Conservation (phyloP, 2,329 filamentous ascomycete genomes). For the Emydomyces testavorans region DNA sequence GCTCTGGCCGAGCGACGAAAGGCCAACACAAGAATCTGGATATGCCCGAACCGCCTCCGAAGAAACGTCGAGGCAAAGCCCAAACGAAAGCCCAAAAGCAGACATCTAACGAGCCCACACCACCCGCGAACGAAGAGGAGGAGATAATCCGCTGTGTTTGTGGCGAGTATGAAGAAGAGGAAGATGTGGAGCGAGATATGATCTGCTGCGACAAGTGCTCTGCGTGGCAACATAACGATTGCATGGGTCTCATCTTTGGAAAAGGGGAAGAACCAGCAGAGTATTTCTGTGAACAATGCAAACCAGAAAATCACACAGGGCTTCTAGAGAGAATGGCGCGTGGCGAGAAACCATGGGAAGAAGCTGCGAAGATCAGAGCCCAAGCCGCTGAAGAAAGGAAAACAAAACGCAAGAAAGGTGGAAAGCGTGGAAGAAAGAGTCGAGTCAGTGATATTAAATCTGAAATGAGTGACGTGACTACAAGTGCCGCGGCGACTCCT, state of each 20-base stretch:
- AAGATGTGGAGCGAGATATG: slow-evolving; percentile 81
- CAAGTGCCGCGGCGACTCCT: slow-evolving; percentile 19
- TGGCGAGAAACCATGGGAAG: slow-evolving; percentile 82
- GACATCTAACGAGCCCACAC: slow-evolving; percentile 38
- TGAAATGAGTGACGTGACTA: slow-evolving; percentile 32
- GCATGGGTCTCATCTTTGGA: slow-evolving; percentile 73
- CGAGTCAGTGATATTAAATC: slow-evolving; percentile 52
- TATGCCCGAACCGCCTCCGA: slow-evolving; percentile 48
- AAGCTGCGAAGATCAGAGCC: slow-evolving; percentile 51
- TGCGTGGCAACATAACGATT: slow-evolving; percentile 96
- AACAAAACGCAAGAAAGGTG: slow-evolving; percentile 47
- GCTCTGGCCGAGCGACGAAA: slow-evolving; percentile 91
- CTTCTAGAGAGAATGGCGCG: slow-evolving; percentile 65
- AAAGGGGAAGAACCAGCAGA: slow-evolving; percentile 63
- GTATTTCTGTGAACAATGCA: slow-evolving; percentile 89
- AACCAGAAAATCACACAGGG: slow-evolving; percentile 68
- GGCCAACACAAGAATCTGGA: slow-evolving; percentile 91
- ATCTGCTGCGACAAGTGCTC: slow-evolving; percentile 88
- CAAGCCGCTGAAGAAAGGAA: slow-evolving; percentile 48
- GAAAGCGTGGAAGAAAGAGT: slow-evolving; percentile 48
- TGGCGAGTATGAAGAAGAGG: slow-evolving; percentile 72
- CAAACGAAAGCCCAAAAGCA: slow-evolving; percentile 38
- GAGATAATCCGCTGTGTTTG: slow-evolving; percentile 90
- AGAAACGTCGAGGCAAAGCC: slow-evolving; percentile 38
- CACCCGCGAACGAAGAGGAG: slow-evolving; percentile 43